These are phyloP conservation scores for Nakazawaea laoshanensis DNA, from an alignment of 805 yeast species.

Conservation along the genomic window DNA sequence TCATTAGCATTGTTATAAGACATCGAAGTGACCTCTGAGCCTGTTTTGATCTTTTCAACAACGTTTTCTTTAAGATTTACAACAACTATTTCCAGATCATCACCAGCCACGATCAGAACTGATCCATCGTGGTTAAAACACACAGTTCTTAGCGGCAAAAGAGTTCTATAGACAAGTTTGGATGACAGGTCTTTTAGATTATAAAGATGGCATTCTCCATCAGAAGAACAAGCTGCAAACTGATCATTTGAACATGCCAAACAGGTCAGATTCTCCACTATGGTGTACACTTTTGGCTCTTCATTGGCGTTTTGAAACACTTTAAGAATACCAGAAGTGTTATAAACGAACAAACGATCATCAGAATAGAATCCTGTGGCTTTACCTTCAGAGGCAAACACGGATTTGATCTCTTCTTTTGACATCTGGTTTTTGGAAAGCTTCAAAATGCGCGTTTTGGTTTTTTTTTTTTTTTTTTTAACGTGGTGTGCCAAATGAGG, in stretches of 20 bases:
- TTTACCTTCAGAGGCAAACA: slow-evolving; percentile 21
- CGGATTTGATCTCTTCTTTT: slow-evolving; percentile 19
- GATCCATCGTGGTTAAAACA: slow-evolving; percentile 54
- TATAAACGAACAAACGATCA: slow-evolving; percentile 34
- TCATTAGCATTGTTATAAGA: slow-evolving; percentile 53
- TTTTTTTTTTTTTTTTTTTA: not conserved
- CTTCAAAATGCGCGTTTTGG: not conserved
- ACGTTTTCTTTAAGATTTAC: slow-evolving; percentile 30
- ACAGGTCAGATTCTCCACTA: slow-evolving; percentile 36
- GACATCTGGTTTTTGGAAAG: not conserved
- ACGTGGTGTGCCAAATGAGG: not conserved
- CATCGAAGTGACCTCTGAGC: slow-evolving; percentile 49
- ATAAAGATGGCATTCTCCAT: slow-evolving; percentile 35
- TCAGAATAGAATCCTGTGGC: slow-evolving; percentile 3
- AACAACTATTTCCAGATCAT: slow-evolving; percentile 47
- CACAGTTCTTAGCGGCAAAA: slow-evolving; percentile 41
- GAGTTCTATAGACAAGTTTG: slow-evolving; percentile 33
- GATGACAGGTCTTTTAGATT: slow-evolving; percentile 17
- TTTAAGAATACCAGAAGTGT: slow-evolving; percentile 45
- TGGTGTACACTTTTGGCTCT: slow-evolving; percentile 55
- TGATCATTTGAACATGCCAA: slow-evolving; percentile 13
- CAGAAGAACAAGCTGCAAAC: slow-evolving; percentile 26
- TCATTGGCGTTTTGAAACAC: slow-evolving; percentile 32
- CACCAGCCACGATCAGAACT: slow-evolving; percentile 56
- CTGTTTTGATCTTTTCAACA: slow-evolving; percentile 25